Conservation (phyloP, 2,329 filamentous ascomycete genomes). For the Penicillium expansum region DNA sequence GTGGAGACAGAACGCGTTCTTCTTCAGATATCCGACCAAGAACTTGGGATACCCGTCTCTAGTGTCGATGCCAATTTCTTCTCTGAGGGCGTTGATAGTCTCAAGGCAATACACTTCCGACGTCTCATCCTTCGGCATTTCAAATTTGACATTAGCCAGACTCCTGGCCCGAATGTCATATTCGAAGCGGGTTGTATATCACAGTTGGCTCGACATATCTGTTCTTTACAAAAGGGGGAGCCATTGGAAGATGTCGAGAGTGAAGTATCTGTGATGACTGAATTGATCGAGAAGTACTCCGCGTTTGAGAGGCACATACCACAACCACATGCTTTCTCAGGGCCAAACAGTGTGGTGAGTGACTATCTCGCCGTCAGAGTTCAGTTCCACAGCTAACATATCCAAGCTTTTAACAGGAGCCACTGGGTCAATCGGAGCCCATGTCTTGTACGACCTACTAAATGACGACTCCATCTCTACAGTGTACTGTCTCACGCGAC, state of each 20-base stretch:
- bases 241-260: conserved; percentile 10
- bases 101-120: conserved; percentile 48
- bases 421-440: conserved; percentile 46
- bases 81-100: conserved; percentile 46
- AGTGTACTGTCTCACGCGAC: conserved; percentile 42
- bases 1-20: conserved; percentile 36
- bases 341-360: conserved; percentile 25
- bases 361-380: background rate
- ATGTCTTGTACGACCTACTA: conserved; percentile 41
- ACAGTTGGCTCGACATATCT: conserved; percentile 37
- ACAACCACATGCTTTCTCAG: conserved; percentile 22
- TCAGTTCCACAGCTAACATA: background rate
- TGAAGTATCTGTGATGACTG: conserved; percentile 38
- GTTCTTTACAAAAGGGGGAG: conserved; percentile 28
- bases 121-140: conserved; percentile 43
- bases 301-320: conserved; percentile 36
- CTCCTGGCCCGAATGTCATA: conserved; percentile 40
- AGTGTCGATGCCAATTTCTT: conserved; percentile 44
- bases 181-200: conserved; percentile 44
- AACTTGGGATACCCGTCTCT: conserved; percentile 35
- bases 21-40: conserved; percentile 27
- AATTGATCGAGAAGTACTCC: conserved; percentile 49
- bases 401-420: conserved; percentile 42
- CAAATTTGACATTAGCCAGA: conserved; percentile 29
- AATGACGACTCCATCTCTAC: conserved; percentile 34